Evolutionary conservation across 441 rosid genomes (phyloP).

Genomic region (Gossypium gossypioides): DNA sequence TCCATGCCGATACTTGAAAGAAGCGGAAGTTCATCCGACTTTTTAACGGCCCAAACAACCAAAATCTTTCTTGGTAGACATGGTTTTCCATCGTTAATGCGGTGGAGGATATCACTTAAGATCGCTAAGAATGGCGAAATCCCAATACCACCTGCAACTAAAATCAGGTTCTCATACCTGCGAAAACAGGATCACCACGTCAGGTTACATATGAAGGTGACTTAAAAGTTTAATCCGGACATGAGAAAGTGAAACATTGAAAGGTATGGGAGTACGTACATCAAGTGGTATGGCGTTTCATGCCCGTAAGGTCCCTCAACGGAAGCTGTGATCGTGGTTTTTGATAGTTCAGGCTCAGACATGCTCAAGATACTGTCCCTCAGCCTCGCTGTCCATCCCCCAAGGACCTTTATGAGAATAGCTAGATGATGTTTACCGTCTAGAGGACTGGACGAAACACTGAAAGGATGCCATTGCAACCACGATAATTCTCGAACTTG

Average conservation of each 20-base stretch:
- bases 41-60: conserved; percentile 51
- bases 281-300: conserved; percentile 68
- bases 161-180: conserved; percentile 72
- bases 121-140: conserved; percentile 81
- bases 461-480: conserved; percentile 72
- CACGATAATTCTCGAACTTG: conserved; percentile 46
- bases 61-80: conserved; percentile 57
- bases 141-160: conserved; percentile 88
- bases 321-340: conserved; percentile 43
- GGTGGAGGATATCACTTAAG: conserved; percentile 62
- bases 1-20: conserved; percentile 49
- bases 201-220: background rate
- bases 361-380: conserved; percentile 30
- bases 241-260: background rate
- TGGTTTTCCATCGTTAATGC: conserved; percentile 45
- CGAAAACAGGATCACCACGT: background rate
- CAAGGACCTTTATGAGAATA: conserved; percentile 54
- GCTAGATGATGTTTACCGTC: conserved; percentile 47
- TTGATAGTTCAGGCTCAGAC: conserved; percentile 22
- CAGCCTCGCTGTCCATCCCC: conserved; percentile 52
- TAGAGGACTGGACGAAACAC: conserved; percentile 60
- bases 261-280: conserved; percentile 25
- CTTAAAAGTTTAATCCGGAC: background rate
- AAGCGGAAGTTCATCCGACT: conserved; percentile 43
- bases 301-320: conserved; percentile 72